Percentiles rank a stretch among this genome's conserved stretches.
phyloP scores from a whole-genome alignment of 352 stramenopile species.

The Phytophthora macrochlamydospora region DNA sequence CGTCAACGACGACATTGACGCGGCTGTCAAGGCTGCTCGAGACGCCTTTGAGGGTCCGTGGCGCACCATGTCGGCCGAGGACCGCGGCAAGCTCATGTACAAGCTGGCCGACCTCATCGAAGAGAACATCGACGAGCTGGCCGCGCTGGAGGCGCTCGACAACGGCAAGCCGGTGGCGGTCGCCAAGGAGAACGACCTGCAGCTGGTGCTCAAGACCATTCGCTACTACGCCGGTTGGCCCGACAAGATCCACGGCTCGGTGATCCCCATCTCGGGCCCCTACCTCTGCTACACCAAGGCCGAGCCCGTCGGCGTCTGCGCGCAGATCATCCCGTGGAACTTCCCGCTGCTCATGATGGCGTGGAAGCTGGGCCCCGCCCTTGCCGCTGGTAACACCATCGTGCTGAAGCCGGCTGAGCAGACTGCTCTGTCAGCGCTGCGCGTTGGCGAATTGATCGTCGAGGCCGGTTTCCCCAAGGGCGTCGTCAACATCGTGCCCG shows the following conservation, averaged over 20 bases:
- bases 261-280: conserved; percentile 56
- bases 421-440: conserved; percentile 93
- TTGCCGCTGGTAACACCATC: conserved; percentile 91
- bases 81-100: conserved; percentile 56
- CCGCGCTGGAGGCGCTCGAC: conserved; percentile 92
- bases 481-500: conserved; percentile 84
- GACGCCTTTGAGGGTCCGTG: conserved; percentile 70
- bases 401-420: conserved; percentile 95
- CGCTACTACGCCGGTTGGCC: conserved; percentile 94
- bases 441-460: conserved; percentile 82
- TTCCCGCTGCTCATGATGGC: conserved; percentile 97
- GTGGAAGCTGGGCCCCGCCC: conserved; percentile 90
- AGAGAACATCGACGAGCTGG: conserved; percentile 62
- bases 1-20: conserved; percentile 59
- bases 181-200: conserved; percentile 67
- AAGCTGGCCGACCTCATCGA: conserved; percentile 58
- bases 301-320: conserved; percentile 92
- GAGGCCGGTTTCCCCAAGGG: conserved; percentile 77
- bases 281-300: conserved; percentile 68
- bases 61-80: conserved; percentile 50
- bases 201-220: conserved; percentile 64
- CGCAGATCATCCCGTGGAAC: conserved; percentile 96
- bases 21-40: conserved; percentile 69
- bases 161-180: conserved; percentile 89
- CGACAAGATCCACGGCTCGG: conserved; percentile 80